Conservation (phyloP, 805 yeast species). For the Helenozyma baotianmanensis region DNA sequence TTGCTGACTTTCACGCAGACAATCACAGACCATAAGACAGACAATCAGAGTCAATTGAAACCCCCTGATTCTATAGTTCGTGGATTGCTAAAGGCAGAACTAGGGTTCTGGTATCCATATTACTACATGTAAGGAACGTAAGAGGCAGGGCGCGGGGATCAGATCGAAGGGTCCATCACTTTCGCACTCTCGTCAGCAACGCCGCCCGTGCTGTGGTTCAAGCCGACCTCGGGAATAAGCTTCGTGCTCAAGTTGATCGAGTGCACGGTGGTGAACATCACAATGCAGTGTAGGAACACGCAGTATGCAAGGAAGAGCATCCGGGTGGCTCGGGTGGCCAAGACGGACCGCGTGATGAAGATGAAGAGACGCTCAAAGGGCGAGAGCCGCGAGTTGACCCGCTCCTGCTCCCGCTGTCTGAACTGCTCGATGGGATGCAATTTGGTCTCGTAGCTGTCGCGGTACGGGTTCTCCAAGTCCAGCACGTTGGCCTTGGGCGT, state of each 20-base stretch:
- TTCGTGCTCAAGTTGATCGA: constrained; percentile 44
- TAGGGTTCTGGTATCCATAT: no score
- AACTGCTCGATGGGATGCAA: constrained; percentile 82
- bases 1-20: no score
- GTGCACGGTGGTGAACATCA: constrained; percentile 59
- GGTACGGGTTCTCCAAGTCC: constrained; percentile 57
- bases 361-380: constrained; percentile 76
- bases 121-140: no score
- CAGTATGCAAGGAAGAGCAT: constrained; percentile 72
- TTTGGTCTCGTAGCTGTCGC: constrained; percentile 65
- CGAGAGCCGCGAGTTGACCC: constrained; percentile 66
- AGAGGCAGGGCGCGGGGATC: no score
- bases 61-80: no score
- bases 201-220: constrained; percentile 39
- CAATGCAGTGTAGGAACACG: constrained; percentile 65
- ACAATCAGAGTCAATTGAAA: no score
- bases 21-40: no score
- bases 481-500: constrained; percentile 28
- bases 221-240: constrained; percentile 45
- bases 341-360: constrained; percentile 65
- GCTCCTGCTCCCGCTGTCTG: constrained; percentile 69
- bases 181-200: constrained; percentile 16
- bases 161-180: no score
- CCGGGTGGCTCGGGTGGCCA: constrained; percentile 70
- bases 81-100: no score